Base-by-base conservation (phyloP, 2,329 filamentous ascomycete genomes). In the Ceratocystis alfenasii region DNA sequence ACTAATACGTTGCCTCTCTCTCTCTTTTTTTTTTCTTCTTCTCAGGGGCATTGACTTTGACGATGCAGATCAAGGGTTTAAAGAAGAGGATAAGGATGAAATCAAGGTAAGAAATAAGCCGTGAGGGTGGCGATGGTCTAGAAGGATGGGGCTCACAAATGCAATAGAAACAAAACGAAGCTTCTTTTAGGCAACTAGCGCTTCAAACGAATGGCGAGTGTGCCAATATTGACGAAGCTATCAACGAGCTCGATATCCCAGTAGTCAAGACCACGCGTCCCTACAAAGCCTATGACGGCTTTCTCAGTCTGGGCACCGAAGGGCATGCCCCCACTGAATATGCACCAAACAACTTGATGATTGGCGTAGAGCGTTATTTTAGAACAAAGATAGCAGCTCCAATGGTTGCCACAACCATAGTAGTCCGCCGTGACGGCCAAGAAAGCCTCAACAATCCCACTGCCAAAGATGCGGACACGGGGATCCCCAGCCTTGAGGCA, bases 311-410 rank as follows among this genome's bases (percentile, higher is more conserved):
- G 1, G 94, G 94, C 3, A 84, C 96, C 70, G 82, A 86, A 0
- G 77, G 81, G n/a, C 20, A 41, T 12, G 63, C 57, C 3, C 8
- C 55, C 33, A 59, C 50, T 12, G 66, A 67, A 36, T 36, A 48
- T 41, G 63, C 55, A 10, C 57, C 66, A 3, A 81, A 83, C 20
- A 91, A 89, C 70, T 76, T 96, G 71, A 83, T 81, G 25, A 95
- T 99, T 71, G 86, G 89, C 66, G 87, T 99, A 1, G 91, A 97
- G 74, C 84, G 94, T 66, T 99, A 95, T 74, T 93, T 92, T 71
- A 88, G 88, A 74, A 94, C 88, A 0, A 90, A 92, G 75, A 77
- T 87, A 33, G 90, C 90, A 6, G 83, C 83, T 68, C 82, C 91
- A 1, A 85, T 87, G 2, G 81, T 87, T 7, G 90, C 93, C 30